phyloP scores from a whole-genome alignment of 208 protist species.

The Giardia duodenalis region DNA sequence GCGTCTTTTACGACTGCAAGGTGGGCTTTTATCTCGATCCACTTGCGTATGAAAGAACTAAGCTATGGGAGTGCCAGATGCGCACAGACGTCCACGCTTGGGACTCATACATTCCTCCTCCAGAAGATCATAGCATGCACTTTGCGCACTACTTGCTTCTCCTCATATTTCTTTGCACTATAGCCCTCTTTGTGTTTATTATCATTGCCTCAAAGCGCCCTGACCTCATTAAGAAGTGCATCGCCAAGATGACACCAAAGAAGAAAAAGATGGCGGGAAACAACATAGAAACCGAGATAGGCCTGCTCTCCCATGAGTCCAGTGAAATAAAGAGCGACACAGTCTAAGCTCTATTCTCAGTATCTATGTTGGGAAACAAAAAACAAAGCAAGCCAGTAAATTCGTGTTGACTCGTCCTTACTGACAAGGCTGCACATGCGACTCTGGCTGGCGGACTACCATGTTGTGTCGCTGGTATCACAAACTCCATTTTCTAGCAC shows the following conservation, averaged over 20 bases:
- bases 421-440: too few species aligned
- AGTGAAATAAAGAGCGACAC: too few species aligned
- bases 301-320: too few species aligned
- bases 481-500: background rate
- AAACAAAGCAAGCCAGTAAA: too few species aligned
- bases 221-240: background rate
- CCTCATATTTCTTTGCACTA: background rate
- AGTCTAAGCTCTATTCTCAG: too few species aligned
- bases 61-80: background rate
- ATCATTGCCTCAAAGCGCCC: background rate
- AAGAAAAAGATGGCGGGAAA: background rate
- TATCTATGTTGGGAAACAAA: too few species aligned
- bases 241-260: background rate
- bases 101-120: background rate
- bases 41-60: background rate
- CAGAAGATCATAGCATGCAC: background rate
- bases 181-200: background rate
- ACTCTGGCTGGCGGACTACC: background rate
- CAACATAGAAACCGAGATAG: too few species aligned
- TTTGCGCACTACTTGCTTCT: background rate
- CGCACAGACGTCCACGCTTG: background rate
- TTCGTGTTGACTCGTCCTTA: too few species aligned
- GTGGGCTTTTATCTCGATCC: background rate
- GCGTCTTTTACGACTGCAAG: background rate
- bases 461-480: background rate